A percentile compares a stretch with the other conserved stretches of the same genome.
These are phyloP conservation scores for Xanthoconium stramineum DNA, from an alignment of 768 basidiomycete genomes.

Conservation along the genomic window DNA sequence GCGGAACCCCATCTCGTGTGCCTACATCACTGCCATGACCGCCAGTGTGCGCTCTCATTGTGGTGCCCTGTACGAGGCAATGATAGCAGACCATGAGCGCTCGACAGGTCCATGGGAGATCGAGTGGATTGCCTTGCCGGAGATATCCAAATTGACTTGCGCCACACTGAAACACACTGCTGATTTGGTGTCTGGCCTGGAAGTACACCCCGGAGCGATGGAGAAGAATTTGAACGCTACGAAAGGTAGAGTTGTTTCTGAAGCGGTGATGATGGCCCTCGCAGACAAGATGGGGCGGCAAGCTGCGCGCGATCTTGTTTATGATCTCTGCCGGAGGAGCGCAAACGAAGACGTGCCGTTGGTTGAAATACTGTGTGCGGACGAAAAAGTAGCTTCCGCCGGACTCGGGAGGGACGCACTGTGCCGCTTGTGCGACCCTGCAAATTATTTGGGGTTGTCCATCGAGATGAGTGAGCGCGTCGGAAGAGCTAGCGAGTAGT, in stretches of 20 bases:
- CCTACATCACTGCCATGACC: slow-evolving; percentile 43
- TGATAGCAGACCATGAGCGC: slow-evolving; percentile 48
- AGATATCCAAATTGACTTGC: slow-evolving; percentile 42
- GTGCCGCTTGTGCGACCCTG: slow-evolving; percentile 36
- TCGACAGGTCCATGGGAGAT: slow-evolving; percentile 50
- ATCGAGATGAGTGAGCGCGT: slow-evolving; percentile 26
- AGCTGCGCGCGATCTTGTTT: slow-evolving; percentile 43
- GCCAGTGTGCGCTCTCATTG: slow-evolving; percentile 40
- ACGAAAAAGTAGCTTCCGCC: slow-evolving; percentile 23
- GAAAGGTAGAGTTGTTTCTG: slow-evolving; percentile 40
- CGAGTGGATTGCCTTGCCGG: slow-evolving; percentile 48
- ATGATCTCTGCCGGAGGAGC: slow-evolving; percentile 38
- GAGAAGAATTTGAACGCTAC: slow-evolving; percentile 37
- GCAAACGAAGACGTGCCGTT: slow-evolving; percentile 28
- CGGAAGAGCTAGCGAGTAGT: background rate
- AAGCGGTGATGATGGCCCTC: slow-evolving; percentile 48
- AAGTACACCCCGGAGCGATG: slow-evolving; percentile 42
- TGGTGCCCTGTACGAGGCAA: slow-evolving; percentile 40
- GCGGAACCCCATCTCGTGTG: slow-evolving; percentile 45
- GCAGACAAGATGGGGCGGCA: slow-evolving; percentile 43
- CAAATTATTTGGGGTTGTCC: slow-evolving; percentile 38
- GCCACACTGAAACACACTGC: slow-evolving; percentile 37
- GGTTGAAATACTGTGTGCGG: slow-evolving; percentile 31
- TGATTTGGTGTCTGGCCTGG: slow-evolving; percentile 36
- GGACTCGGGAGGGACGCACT: slow-evolving; percentile 29